phyloP scores from a whole-genome alignment of 352 stramenopile genomes.

The Phytophthora aleatoria region DNA sequence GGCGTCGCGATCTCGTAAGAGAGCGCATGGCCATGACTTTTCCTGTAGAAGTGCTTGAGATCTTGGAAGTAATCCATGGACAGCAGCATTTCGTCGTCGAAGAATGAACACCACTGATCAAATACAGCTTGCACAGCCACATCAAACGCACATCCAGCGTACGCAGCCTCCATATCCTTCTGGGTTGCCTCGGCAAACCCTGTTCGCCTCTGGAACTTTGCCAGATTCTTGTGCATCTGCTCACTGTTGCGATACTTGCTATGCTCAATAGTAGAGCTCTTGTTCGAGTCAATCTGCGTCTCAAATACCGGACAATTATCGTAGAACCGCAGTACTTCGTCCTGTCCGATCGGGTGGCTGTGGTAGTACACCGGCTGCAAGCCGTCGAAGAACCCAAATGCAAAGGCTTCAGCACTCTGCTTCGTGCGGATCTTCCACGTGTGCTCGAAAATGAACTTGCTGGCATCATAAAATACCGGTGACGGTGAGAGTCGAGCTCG shows the following conservation, averaged over 20 bases:
- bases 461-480: constrained; percentile 33
- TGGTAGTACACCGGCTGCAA: constrained; percentile 66
- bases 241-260: constrained; percentile 50
- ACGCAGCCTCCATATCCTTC: constrained; percentile 77
- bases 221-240: constrained; percentile 61
- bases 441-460: constrained; percentile 68
- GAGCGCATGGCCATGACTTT: constrained; percentile 74
- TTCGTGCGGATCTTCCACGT: constrained; percentile 84
- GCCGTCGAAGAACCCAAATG: constrained; percentile 72
- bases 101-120: constrained; percentile 72
- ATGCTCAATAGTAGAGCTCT: constrained; percentile 61
- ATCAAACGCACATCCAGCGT: constrained; percentile 83
- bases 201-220: constrained; percentile 44
- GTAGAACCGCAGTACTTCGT: constrained; percentile 80
- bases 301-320: constrained; percentile 82
- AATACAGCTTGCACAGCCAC: constrained; percentile 52
- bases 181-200: constrained; percentile 33
- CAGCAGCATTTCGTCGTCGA: constrained; percentile 66
- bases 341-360: constrained; percentile 48
- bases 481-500: constrained; percentile 47
- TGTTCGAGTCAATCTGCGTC: constrained; percentile 61
- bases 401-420: constrained; percentile 79
- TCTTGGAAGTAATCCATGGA: constrained; percentile 89
- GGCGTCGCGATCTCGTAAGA: constrained; percentile 78
- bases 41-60: constrained; percentile 88